Base-by-base conservation (phyloP, 176 grass and related monocot genomes). In the Hordeum vulgare region DNA sequence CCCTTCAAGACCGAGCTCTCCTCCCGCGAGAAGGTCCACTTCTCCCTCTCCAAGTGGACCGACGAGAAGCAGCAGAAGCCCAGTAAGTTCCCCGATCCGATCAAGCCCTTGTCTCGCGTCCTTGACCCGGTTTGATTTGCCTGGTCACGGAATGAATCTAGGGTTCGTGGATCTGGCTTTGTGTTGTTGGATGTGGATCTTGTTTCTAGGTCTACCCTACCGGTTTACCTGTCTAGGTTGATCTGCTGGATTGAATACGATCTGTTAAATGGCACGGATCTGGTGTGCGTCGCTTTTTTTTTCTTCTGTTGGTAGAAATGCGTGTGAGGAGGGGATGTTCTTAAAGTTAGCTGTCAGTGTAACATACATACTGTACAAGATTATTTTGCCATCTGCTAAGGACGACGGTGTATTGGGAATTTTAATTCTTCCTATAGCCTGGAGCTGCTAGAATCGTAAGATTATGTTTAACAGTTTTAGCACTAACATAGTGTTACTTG, bases 21-120 rank as follows among this genome's bases (percentile, higher is more conserved):
- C 23, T 81, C 87, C 71, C 93, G 91, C 73, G 91, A 98, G 89
- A 98, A 98, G 91, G 96, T 98, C 81, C 93, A 98, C 85, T 98
- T 98, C 93, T 85, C 88, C 93, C 18, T 98, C 87, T 58, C 93
- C 80, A 96, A 94, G 77, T 96, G 96, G 93, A 9, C 81, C 67
- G 59, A 80, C 27, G 93, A 89, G 39, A 98, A 96, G 89, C 91
- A 79, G 24, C 93, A 99, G 83, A 99, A 92, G 41, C 89, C 93
- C 18, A 89, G 96, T 98, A 84, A 27, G 85, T 77, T 74, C 36
- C n/a, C 29, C 8, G 24, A 62, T 69, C 49, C 23, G 41, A 54
- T 39, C 70, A 37, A 44, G 1, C 59, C 51, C 41, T 11, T 39
- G 5, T 18, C 68, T 41, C 1, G 9, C 28, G 14, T 61, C n/a